These are phyloP conservation scores for Cryphonectria nitschkei DNA, from an alignment of 2,329 filamentous ascomycete species.

Conservation along the genomic window DNA sequence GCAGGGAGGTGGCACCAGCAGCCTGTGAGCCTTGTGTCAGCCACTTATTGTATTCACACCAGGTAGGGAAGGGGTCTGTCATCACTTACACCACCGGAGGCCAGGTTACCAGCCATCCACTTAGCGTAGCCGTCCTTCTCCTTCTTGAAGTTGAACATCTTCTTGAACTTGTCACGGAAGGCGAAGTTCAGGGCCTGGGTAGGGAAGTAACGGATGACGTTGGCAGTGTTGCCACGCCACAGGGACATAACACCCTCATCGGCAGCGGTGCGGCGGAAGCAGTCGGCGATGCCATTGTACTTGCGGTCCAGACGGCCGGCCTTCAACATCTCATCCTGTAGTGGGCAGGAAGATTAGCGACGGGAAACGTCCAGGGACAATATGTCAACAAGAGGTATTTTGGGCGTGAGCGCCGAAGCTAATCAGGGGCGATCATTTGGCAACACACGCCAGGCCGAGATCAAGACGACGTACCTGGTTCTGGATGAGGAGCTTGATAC, in stretches of 20 bases:
- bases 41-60: slow-evolving; percentile 14
- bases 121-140: slow-evolving; percentile 96
- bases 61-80: slow-evolving; percentile 13
- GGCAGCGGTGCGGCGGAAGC: slow-evolving; percentile 89
- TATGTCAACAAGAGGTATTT: neutral
- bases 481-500: slow-evolving; percentile 99
- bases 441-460: neutral
- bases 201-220: slow-evolving; percentile 99
- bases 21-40: slow-evolving; percentile 53
- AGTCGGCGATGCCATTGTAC: slow-evolving; percentile 92
- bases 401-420: neutral
- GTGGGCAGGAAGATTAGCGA: slow-evolving; percentile 36
- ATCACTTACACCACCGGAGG: slow-evolving; percentile 95
- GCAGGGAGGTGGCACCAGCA: slow-evolving; percentile 98
- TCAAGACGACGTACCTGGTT: slow-evolving; percentile 80
- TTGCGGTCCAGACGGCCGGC: slow-evolving; percentile 96
- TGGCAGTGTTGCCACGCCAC: slow-evolving; percentile 99
- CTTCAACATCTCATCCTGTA: slow-evolving; percentile 99
- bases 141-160: slow-evolving; percentile 99
- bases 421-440: neutral
- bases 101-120: slow-evolving; percentile 99
- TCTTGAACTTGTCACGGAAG: slow-evolving; percentile 99
- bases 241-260: slow-evolving; percentile 93
- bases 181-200: slow-evolving; percentile 99
- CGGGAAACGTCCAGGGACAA: neutral